These are phyloP conservation scores for Russula dissimulans DNA, from an alignment of 768 basidiomycete genomes.

Conservation along the genomic window DNA sequence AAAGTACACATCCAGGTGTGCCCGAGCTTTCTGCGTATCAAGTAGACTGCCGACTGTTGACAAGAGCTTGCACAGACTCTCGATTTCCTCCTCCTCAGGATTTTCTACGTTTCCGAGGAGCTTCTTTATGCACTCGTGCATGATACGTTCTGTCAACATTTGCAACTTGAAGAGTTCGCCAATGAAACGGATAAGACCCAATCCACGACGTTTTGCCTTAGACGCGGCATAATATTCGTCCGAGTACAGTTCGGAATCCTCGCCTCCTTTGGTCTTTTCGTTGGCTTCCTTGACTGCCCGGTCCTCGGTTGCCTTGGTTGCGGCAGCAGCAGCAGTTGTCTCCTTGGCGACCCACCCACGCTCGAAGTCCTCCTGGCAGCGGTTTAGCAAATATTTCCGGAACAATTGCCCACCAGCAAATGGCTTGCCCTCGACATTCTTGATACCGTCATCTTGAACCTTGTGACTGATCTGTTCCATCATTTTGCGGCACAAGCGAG, in stretches of 20 bases:
- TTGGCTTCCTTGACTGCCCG: slow-evolving; percentile 49
- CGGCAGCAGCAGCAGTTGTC: slow-evolving; percentile 77
- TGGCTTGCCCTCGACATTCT: slow-evolving; percentile 73
- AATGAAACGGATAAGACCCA: slow-evolving; percentile 96
- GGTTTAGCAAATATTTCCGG: slow-evolving; percentile 92
- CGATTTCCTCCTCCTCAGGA: slow-evolving; percentile 97
- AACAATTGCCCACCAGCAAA: slow-evolving; percentile 90
- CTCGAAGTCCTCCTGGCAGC: slow-evolving; percentile 98
- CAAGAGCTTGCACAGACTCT: slow-evolving; percentile 88
- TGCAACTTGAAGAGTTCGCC: slow-evolving; percentile 98
- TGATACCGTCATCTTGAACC: slow-evolving; percentile 84
- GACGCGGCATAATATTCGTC: slow-evolving; percentile 95
- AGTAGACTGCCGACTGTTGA: slow-evolving; percentile 79
- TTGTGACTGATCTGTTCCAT: slow-evolving; percentile 86
- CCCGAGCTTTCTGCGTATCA: slow-evolving; percentile 72
- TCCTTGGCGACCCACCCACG: slow-evolving; percentile 90
- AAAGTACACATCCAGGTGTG: slow-evolving; percentile 92
- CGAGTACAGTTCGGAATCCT: slow-evolving; percentile 74
- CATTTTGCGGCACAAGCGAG: slow-evolving; percentile 88
- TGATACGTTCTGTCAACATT: slow-evolving; percentile 96
- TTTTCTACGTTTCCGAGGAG: slow-evolving; percentile 87
- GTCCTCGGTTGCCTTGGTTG: slow-evolving; percentile 77
- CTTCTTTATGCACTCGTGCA: slow-evolving; percentile 98
- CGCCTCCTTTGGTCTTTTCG: slow-evolving; percentile 25
- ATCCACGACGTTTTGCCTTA: slow-evolving; percentile 94